phyloP scores from a whole-genome alignment of 2,329 filamentous ascomycete species.

The Diaporthe capsici region DNA sequence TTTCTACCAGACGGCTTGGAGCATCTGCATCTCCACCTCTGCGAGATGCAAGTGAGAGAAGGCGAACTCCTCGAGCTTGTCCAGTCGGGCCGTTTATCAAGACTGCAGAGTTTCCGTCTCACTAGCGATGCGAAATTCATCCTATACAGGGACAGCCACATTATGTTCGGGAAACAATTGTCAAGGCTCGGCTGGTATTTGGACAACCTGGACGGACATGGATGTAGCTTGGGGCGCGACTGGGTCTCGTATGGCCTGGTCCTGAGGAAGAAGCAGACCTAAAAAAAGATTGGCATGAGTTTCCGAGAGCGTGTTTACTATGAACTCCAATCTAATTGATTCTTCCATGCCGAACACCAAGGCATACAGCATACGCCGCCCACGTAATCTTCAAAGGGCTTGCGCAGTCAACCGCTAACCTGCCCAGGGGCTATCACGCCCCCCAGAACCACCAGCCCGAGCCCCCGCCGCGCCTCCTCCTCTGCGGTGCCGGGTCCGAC shows the following conservation, averaged over 20 bases:
- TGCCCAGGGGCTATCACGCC: neutral
- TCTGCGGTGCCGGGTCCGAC: neutral
- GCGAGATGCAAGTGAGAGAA: neutral
- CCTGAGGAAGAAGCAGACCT: neutral
- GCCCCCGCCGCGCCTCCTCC: neutral
- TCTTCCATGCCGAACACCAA: neutral
- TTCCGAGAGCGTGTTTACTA: neutral
- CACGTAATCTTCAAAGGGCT: neutral
- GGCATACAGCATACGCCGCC: neutral
- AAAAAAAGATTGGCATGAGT: neutral
- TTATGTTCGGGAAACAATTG: neutral
- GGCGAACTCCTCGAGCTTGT: neutral
- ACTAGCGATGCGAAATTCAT: neutral
- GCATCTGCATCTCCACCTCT: neutral
- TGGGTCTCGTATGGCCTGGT: neutral
- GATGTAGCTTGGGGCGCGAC: neutral
- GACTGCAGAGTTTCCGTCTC: neutral
- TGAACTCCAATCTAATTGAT: too few species aligned
- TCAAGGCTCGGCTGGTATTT: neutral
- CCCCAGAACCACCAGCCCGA: slow-evolving; percentile 1
- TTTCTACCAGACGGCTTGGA: neutral
- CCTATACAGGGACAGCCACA: neutral
- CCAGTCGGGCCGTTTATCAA: neutral
- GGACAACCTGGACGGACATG: neutral
- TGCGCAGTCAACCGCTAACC: neutral